These are phyloP conservation scores for Cenchrus fungigraminus DNA, from an alignment of 176 grass and related monocot genomes.

Conservation along the genomic window DNA sequence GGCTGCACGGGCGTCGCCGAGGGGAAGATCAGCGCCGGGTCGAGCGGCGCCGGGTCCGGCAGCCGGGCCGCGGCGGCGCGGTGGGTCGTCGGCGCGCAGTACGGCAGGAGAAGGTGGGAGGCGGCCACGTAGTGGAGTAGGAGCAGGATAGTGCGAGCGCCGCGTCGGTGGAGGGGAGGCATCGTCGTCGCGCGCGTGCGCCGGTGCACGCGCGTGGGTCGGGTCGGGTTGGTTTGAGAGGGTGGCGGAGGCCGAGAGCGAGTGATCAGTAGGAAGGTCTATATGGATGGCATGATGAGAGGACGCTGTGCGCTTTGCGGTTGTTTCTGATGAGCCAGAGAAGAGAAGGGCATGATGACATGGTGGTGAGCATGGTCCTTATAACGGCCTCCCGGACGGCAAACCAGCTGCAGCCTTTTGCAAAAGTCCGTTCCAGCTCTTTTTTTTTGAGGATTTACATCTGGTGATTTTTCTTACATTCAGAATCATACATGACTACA, in stretches of 20 bases:
- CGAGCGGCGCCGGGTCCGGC: slow-evolving; percentile 54
- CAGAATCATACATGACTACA: too few species aligned
- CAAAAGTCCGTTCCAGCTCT: neutral
- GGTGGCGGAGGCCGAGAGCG: neutral
- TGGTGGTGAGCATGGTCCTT: slow-evolving; percentile 28
- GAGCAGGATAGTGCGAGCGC: slow-evolving; percentile 13
- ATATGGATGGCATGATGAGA: slow-evolving; percentile 55
- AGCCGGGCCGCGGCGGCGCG: neutral
- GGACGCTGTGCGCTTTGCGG: slow-evolving; percentile 23
- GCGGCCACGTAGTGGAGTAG: slow-evolving; percentile 39
- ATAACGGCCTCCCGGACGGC: slow-evolving; percentile 16
- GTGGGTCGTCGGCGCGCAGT: too few species aligned
- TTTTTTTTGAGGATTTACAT: neutral
- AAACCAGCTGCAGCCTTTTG: slow-evolving; percentile 44
- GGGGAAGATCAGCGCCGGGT: slow-evolving; percentile 58
- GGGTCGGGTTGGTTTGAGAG: slow-evolving; percentile 19
- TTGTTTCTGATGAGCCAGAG: slow-evolving; percentile 21
- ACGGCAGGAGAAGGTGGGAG: slow-evolving; percentile 18
- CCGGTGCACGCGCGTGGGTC: neutral
- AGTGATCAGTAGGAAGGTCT: slow-evolving; percentile 22
- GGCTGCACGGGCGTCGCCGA: slow-evolving; percentile 45
- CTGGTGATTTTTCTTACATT: neutral
- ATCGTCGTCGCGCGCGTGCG: slow-evolving; percentile 8
- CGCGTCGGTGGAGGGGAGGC: slow-evolving; percentile 32
- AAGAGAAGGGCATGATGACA: slow-evolving; percentile 17